A percentile compares a stretch with the other conserved stretches of the same genome.
Conservation (phyloP, 1,284 basidiomycete genomes). For the Sphagnurus paluster region DNA sequence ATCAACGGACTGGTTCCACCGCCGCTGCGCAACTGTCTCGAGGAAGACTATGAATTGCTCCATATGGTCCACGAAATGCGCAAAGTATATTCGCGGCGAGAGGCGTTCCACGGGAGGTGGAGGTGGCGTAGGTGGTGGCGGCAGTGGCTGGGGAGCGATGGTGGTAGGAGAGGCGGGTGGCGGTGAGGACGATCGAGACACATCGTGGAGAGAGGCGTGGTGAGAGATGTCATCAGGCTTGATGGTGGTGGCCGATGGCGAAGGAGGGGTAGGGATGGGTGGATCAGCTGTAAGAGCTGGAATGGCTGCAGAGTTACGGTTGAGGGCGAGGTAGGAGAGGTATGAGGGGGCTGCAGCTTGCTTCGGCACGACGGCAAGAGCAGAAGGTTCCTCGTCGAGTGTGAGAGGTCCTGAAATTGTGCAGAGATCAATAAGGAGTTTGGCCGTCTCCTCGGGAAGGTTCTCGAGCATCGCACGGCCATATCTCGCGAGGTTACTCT, state of each 20-base stretch:
- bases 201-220: conserved; percentile 36
- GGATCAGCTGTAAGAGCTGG: conserved; percentile 41
- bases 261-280: conserved; percentile 40
- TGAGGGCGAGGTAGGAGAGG: conserved; percentile 77
- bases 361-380: conserved; percentile 22
- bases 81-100: conserved; percentile 87
- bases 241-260: conserved; percentile 51
- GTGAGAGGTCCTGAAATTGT: conserved; percentile 63
- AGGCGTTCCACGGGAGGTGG: conserved; percentile 62
- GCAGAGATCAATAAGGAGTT: conserved; percentile 90
- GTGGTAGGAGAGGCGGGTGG: conserved; percentile 27
- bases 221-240: conserved; percentile 41
- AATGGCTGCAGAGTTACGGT: conserved; percentile 47
- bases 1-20: conserved; percentile 82
- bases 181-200: conserved; percentile 28
- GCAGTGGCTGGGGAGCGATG: conserved; percentile 24
- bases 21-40: conserved; percentile 78
- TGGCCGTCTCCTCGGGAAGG: conserved; percentile 86
- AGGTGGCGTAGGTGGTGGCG: too few species aligned
- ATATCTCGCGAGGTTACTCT: conserved; percentile 82
- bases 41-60: conserved; percentile 85
- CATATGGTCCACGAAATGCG: conserved; percentile 92
- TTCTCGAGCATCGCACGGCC: conserved; percentile 82
- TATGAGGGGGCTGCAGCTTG: conserved; percentile 51
- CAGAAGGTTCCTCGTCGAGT: conserved; percentile 38